Evolutionary conservation across 192 early-diverging fungal species (phyloP).

Genomic region (Backusella luteola): DNA sequence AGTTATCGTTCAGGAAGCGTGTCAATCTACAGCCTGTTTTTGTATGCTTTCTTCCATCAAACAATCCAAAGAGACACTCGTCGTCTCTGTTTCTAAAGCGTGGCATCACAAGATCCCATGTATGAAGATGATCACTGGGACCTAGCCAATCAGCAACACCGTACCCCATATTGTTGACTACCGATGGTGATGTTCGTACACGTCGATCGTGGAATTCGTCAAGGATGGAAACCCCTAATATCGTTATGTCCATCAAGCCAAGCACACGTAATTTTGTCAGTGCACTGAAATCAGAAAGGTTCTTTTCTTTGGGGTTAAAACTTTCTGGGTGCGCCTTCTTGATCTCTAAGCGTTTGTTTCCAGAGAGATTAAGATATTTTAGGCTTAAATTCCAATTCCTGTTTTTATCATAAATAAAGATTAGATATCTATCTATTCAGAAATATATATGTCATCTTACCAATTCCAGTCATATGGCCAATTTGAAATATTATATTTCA

Average conservation of each 20-base stretch:
- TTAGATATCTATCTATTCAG: not conserved
- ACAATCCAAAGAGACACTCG: constrained; percentile 86
- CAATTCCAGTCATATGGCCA: constrained; percentile 98
- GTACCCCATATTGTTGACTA: constrained; percentile 80
- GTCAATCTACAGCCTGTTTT: constrained; percentile 49
- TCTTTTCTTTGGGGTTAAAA: constrained; percentile 35
- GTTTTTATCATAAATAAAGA: not conserved
- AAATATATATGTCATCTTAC: constrained; percentile 32
- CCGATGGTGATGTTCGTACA: constrained; percentile 78
- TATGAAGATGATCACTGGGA: constrained; percentile 62
- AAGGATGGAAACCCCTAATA: constrained; percentile 66
- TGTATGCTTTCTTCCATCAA: constrained; percentile 65
- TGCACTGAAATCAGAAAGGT: constrained; percentile 74
- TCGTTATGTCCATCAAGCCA: constrained; percentile 88
- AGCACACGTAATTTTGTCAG: constrained; percentile 76
- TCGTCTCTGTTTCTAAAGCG: constrained; percentile 80
- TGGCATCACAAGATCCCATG: constrained; percentile 88
- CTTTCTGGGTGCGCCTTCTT: constrained; percentile 40
- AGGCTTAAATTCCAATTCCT: constrained; percentile 89
- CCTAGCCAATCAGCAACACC: constrained; percentile 85
- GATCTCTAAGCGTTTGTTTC: constrained; percentile 89
- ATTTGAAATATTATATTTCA: constrained; percentile 93
- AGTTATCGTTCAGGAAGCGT: constrained; percentile 70
- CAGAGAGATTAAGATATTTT: constrained; percentile 87
- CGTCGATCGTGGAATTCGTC: constrained; percentile 81